Base-by-base conservation (phyloP, 2,329 filamentous ascomycete species). In the Cercospora sp. region DNA sequence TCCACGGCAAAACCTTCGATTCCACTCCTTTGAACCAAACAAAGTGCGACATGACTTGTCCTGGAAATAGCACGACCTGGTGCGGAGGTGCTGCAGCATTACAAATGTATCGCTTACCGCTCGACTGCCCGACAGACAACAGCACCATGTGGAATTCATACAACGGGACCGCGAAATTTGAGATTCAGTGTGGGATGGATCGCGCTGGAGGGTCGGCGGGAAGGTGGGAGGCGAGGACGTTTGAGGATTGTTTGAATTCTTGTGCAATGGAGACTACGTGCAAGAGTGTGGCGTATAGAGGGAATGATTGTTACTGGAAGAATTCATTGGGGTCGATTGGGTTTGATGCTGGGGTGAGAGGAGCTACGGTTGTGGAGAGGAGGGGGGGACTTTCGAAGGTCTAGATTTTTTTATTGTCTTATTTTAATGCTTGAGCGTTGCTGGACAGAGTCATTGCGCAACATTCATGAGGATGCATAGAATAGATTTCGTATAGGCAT, bases 241-340 rank as follows among this genome's bases (percentile, higher is more conserved):
- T 53, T 51, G 60, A 63, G 60, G 39, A 53, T 6, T 63, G 60
- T 48, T 26, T 63, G 60, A 63, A 63, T 53, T 28, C 39, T 33
- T 63, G 60, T 63, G 39, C 60, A 2, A 63, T 63, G 60, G 18
- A 16, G 3, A 18, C 8, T 9, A 20, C 26, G 18, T 63, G 60
- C 26, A 45, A 31, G 30, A 48, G 60, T 23, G 60, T 63, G 16
- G 39, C 60, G 28, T 63, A 63, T 33, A 55, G 55, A 8, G 55
- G 39, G 0, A 60, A 57, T 20, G 63, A 60, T n/a, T 65, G 63
- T 31, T 65, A 65, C 28, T 48, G 55, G 63, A 65, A 60, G 39
- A 51, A 36, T 20, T 8, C 26, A 31, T 51, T 65, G 55, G 63
- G 63, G 1, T 9, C 36, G 16, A n/a, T 45, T 9, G 45, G 16